A percentile compares a stretch with the other conserved stretches of the same genome.
These are phyloP conservation scores for Hamiltosporidium magnivora DNA, from an alignment of 371 early-diverging fungal species.

Conservation along the genomic window DNA sequence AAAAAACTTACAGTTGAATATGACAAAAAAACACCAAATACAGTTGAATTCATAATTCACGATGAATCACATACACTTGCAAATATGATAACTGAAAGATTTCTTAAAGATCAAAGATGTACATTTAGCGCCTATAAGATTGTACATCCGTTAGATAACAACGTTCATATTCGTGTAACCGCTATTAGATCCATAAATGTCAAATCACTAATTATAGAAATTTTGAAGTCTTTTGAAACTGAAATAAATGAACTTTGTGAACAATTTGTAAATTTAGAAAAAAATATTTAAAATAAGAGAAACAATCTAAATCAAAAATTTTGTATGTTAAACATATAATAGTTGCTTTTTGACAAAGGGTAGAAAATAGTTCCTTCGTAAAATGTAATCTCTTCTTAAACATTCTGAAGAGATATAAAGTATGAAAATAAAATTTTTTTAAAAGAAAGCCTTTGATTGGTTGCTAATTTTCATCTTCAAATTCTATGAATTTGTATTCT, in stretches of 20 bases:
- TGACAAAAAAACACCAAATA: slow-evolving; percentile 15
- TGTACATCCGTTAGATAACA: slow-evolving; percentile 32
- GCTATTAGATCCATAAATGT: slow-evolving; percentile 12
- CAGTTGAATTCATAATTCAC: slow-evolving; percentile 27
- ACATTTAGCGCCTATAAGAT: slow-evolving; percentile 38
- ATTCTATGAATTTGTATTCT: no score
- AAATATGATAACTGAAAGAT: slow-evolving; percentile 19
- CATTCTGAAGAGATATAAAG: no score
- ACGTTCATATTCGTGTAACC: slow-evolving; percentile 18
- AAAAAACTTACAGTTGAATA: neutral
- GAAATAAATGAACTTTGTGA: slow-evolving; percentile 15
- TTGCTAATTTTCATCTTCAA: no score
- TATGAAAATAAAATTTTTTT: no score
- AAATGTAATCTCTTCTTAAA: no score
- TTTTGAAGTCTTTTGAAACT: slow-evolving; percentile 13
- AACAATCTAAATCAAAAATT: no score
- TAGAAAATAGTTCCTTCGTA: no score
- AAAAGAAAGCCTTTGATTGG: no score
- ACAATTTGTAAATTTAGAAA: slow-evolving; percentile 6
- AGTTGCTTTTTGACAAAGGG: no score
- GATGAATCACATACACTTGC: slow-evolving; percentile 40
- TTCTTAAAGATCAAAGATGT: slow-evolving; percentile 26
- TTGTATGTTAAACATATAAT: no score
- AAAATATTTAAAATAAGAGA: neutral
- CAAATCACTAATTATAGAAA: slow-evolving; percentile 14